Evolutionary conservation across 345 rosid species (phyloP).

Genomic region (Salix brachista): DNA sequence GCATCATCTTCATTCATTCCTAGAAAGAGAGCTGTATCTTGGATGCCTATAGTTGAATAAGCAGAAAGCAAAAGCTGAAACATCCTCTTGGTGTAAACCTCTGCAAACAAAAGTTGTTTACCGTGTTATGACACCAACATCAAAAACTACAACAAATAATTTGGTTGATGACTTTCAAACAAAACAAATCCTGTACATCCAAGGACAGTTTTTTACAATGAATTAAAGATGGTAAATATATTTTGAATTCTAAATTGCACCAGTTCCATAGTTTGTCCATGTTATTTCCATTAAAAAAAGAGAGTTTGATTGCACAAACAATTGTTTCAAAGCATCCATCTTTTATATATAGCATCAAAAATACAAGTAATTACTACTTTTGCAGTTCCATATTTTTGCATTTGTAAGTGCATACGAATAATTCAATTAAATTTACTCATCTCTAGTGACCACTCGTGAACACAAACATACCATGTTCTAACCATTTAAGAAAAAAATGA

Average conservation of each 20-base stretch:
- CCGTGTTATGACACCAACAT: background rate
- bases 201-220: background rate
- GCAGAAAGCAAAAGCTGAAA: slow-evolving; percentile 75
- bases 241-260: background rate
- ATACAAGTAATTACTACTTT: background rate
- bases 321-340: background rate
- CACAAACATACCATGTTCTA: background rate
- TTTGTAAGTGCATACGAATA: background rate
- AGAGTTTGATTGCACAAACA: background rate
- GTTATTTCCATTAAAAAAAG: background rate
- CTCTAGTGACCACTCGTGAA: background rate
- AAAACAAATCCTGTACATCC: background rate
- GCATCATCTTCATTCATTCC: slow-evolving; percentile 89
- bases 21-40: slow-evolving; percentile 67
- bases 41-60: slow-evolving; percentile 71
- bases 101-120: slow-evolving; percentile 31
- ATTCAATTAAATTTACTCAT: no score
- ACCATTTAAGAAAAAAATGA: no score
- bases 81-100: slow-evolving; percentile 71
- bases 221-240: background rate
- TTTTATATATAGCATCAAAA: background rate
- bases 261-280: background rate
- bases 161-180: background rate
- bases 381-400: background rate
- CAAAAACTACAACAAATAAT: background rate